phyloP scores from a whole-genome alignment of 768 basidiomycete genomes.

The Crucibulum laeve region DNA sequence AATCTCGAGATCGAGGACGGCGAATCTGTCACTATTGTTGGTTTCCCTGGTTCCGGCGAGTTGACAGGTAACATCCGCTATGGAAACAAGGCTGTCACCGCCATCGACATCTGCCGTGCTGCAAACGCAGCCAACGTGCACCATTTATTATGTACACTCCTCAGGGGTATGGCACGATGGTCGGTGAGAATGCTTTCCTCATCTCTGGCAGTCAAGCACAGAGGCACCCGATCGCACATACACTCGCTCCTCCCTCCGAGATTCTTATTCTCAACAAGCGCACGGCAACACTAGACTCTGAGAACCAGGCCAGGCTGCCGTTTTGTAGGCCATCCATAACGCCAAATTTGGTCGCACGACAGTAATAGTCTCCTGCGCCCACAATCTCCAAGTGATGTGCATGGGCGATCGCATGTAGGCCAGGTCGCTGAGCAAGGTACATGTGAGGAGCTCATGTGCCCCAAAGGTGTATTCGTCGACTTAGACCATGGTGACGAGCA shows the following conservation, averaged over 20 bases:
- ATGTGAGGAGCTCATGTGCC: slow-evolving; percentile 65
- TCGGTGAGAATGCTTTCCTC: slow-evolving; percentile 87
- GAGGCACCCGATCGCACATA: slow-evolving; percentile 87
- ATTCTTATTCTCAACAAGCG: slow-evolving; percentile 92
- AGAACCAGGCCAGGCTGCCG: too few species aligned
- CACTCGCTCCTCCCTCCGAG: slow-evolving; percentile 66
- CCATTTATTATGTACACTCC: slow-evolving; percentile 76
- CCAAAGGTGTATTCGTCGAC: slow-evolving; percentile 67
- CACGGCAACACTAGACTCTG: too few species aligned
- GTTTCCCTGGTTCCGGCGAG: slow-evolving; percentile 90
- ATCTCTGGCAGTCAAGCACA: slow-evolving; percentile 98
- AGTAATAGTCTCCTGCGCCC: too few species aligned
- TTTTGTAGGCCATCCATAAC: too few species aligned
- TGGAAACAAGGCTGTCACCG: slow-evolving; percentile 46
- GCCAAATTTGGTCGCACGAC: too few species aligned
- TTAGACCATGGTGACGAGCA: slow-evolving; percentile 76
- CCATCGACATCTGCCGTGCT: slow-evolving; percentile 60
- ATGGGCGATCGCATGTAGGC: slow-evolving; percentile 93
- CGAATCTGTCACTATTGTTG: too few species aligned
- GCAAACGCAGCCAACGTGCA: slow-evolving; percentile 80
- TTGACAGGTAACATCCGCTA: slow-evolving; percentile 94
- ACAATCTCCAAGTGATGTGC: slow-evolving; percentile 86
- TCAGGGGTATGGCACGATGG: slow-evolving; percentile 78
- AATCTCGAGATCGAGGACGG: too few species aligned
- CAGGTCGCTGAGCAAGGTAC: slow-evolving; percentile 72